Conservation (phyloP, 2,329 filamentous ascomycete species). For the Blastomyces parvus region DNA sequence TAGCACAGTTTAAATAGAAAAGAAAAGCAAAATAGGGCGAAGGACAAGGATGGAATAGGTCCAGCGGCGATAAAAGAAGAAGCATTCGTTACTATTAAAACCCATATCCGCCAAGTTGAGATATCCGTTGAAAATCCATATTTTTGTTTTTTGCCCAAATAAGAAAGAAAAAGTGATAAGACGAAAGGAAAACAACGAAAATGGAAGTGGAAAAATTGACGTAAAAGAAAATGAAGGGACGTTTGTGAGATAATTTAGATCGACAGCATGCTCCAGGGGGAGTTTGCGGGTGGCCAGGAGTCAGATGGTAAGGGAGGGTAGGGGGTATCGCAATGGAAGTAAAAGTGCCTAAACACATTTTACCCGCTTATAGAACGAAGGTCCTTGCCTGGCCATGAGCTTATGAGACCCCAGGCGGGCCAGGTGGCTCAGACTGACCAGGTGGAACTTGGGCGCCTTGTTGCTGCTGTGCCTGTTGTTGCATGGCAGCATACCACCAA, state of each 20-base stretch:
- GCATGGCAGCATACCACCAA: conserved; percentile 67
- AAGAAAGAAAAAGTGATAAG: not conserved
- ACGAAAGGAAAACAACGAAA: not conserved
- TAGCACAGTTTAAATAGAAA: not conserved
- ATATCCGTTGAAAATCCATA: conserved; percentile 1
- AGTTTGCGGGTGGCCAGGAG: not conserved
- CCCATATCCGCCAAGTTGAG: not conserved
- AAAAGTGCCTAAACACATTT: not conserved
- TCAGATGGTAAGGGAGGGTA: not conserved
- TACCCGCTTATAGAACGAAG: not conserved
- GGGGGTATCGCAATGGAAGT: conserved; percentile 1
- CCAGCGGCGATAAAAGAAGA: not conserved
- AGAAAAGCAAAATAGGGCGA: not conserved
- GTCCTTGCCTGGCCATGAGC: not conserved
- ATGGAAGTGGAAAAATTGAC: not conserved
- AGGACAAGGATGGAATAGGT: not conserved
- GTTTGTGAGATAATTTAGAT: not conserved
- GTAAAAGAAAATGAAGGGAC: not conserved
- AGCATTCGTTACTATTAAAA: not conserved
- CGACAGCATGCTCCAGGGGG: not conserved
- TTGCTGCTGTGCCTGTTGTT: conserved; percentile 42
- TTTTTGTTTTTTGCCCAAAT: conserved; percentile 2
- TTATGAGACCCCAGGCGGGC: conserved; percentile 19
- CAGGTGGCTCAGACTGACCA: conserved; percentile 23
- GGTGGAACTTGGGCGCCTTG: conserved; percentile 9